A percentile compares a stretch with the other conserved stretches of the same genome.
These are phyloP conservation scores for Candida chilensis DNA, from an alignment of 805 yeast genomes.

Conservation along the genomic window DNA sequence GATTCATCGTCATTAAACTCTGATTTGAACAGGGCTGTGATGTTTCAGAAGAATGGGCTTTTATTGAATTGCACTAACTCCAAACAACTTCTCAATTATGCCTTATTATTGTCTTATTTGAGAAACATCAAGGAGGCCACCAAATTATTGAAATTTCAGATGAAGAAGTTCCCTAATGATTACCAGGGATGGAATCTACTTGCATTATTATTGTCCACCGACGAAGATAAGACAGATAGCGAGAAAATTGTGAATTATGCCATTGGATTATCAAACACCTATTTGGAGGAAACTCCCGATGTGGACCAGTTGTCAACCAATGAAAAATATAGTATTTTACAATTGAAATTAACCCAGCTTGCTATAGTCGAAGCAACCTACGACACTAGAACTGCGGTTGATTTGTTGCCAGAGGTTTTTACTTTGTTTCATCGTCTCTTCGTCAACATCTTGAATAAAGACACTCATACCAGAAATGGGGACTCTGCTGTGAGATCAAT, in stretches of 20 bases:
- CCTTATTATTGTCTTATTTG: constrained; percentile 35
- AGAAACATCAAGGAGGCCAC: constrained; percentile 32
- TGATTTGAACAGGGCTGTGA: constrained; percentile 5
- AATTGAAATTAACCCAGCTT: constrained; percentile 68
- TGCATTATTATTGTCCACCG: constrained; percentile 52
- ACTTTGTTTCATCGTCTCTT: constrained; percentile 45
- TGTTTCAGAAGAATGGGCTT: constrained; percentile 6
- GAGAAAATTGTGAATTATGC: constrained; percentile 46
- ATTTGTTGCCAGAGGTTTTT: constrained; percentile 59
- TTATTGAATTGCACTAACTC: constrained; percentile 8
- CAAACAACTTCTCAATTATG: constrained; percentile 31
- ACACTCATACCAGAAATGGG: constrained; percentile 2
- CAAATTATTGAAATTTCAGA: constrained; percentile 33
- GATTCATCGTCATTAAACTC: constrained; percentile 4
- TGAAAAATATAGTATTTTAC: constrained; percentile 41
- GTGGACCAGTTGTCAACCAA: constrained; percentile 4
- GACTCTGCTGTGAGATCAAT: constrained; percentile 3
- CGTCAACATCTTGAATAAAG: constrained; percentile 3
- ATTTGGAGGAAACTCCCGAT: constrained; percentile 4
- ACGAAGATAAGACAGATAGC: constrained; percentile 46
- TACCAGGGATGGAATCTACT: constrained; percentile 62
- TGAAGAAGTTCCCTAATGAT: constrained; percentile 42
- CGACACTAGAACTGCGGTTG: constrained; percentile 53
- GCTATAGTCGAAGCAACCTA: constrained; percentile 55
- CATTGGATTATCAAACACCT: not conserved